These are phyloP conservation scores for Hygrocybe punicea DNA, from an alignment of 768 basidiomycete genomes.

Conservation along the genomic window DNA sequence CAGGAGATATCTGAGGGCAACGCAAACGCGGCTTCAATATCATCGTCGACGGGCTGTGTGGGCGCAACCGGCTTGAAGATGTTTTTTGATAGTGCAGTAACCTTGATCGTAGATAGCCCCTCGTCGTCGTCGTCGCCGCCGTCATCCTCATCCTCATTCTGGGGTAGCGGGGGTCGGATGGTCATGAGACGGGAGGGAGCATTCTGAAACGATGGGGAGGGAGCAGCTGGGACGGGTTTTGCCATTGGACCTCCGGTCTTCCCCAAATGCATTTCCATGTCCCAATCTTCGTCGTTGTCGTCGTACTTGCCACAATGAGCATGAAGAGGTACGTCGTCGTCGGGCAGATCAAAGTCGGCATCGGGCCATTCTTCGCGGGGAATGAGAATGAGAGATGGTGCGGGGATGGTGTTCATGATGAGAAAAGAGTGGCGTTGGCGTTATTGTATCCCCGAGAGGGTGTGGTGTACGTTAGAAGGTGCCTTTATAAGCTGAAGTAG, in stretches of 20 bases:
- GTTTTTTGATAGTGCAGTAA: slow-evolving; percentile 48
- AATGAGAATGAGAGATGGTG: slow-evolving; percentile 49
- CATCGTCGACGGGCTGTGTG: slow-evolving; percentile 56
- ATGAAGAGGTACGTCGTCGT: slow-evolving; percentile 69
- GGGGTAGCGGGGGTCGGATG: slow-evolving; percentile 61
- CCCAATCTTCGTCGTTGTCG: slow-evolving; percentile 73
- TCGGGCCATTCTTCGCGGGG: slow-evolving; percentile 79
- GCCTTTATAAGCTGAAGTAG: too few relatives aligned
- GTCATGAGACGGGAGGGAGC: slow-evolving; percentile 47
- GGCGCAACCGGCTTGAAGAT: slow-evolving; percentile 32
- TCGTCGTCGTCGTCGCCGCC: slow-evolving; percentile 76
- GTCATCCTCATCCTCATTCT: slow-evolving; percentile 41
- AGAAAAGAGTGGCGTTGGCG: slow-evolving; percentile 1
- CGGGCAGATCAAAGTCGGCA: slow-evolving; percentile 82
- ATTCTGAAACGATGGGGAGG: slow-evolving; percentile 33
- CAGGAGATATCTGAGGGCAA: slow-evolving; percentile 77
- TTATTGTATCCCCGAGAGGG: too few relatives aligned
- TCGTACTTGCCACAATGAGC: slow-evolving; percentile 63
- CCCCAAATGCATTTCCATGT: slow-evolving; percentile 68
- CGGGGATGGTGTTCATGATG: slow-evolving; percentile 57
- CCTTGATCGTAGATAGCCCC: slow-evolving; percentile 82
- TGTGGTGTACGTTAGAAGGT: too few relatives aligned
- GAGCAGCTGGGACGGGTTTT: slow-evolving; percentile 37
- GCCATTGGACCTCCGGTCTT: slow-evolving; percentile 52
- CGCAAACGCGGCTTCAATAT: slow-evolving; percentile 80